These are phyloP conservation scores for Globisporangium irregulare DNA, from an alignment of 352 stramenopile species.

Conservation along the genomic window DNA sequence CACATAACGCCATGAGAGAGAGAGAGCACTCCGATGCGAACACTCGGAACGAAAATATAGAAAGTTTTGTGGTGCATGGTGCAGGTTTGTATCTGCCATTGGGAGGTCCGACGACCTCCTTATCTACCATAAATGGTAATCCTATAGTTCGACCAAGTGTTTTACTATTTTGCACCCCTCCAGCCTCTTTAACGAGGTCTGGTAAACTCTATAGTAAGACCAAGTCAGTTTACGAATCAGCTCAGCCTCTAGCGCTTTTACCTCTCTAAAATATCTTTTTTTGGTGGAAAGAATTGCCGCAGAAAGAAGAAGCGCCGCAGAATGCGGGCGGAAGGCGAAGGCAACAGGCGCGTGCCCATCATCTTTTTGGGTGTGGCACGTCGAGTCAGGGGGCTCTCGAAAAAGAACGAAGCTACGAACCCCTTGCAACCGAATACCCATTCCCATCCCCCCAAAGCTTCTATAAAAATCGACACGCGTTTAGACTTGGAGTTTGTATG, in stretches of 20 bases:
- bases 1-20: slow-evolving; percentile 2
- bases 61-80: neutral
- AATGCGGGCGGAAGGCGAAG: neutral
- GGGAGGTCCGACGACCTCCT: neutral
- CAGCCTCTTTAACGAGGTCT: neutral
- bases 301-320: neutral
- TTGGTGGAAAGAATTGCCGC: neutral
- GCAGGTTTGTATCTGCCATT: neutral
- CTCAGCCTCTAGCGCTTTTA: neutral
- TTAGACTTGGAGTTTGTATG: slow-evolving; percentile 15
- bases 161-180: neutral
- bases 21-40: neutral
- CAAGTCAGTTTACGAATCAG: neutral
- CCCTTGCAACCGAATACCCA: neutral
- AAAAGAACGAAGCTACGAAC: neutral
- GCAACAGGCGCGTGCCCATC: too few species aligned
- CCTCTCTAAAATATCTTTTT: too few species aligned
- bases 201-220: neutral
- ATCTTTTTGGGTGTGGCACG: slow-evolving; percentile 2
- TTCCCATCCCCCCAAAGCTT: slow-evolving; percentile 9
- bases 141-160: neutral
- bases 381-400: slow-evolving; percentile 7
- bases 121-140: neutral
- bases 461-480: slow-evolving; percentile 13
- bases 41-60: neutral